A percentile compares a stretch with the other conserved stretches of the same genome.
These are phyloP conservation scores for Bromus sterilis DNA, from an alignment of 176 grass and related monocot genomes.

Conservation along the genomic window DNA sequence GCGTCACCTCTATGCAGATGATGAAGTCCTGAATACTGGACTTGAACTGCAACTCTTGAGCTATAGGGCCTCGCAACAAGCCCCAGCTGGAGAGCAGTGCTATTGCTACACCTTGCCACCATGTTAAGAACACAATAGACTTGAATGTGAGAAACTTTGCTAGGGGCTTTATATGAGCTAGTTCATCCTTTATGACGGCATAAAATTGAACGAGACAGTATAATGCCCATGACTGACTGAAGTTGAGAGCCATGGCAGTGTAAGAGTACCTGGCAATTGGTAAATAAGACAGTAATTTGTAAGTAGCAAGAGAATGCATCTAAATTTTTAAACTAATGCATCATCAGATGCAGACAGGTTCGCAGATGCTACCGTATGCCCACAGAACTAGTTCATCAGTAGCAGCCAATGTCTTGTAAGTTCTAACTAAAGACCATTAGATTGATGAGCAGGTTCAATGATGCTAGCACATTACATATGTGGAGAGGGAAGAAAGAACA, in stretches of 20 bases:
- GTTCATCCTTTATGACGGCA: constrained; percentile 83
- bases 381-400: neutral
- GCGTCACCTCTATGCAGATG: constrained; percentile 91
- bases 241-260: constrained; percentile 83
- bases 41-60: constrained; percentile 82
- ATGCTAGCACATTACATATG: neutral
- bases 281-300: constrained; percentile 18
- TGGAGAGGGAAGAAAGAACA: neutral
- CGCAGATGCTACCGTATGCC: neutral
- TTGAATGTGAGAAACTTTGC: constrained; percentile 94
- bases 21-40: constrained; percentile 97
- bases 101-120: constrained; percentile 94
- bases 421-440: neutral
- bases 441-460: neutral
- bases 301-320: neutral
- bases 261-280: constrained; percentile 89
- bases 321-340: neutral
- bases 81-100: constrained; percentile 79
- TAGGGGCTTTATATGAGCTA: constrained; percentile 91
- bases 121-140: constrained; percentile 97
- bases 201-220: constrained; percentile 96
- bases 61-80: constrained; percentile 64
- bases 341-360: neutral
- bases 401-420: neutral
- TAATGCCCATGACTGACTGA: constrained; percentile 95